Base-by-base conservation (phyloP, 1,139 yeast genomes). In the Yamadazyma oceani region DNA sequence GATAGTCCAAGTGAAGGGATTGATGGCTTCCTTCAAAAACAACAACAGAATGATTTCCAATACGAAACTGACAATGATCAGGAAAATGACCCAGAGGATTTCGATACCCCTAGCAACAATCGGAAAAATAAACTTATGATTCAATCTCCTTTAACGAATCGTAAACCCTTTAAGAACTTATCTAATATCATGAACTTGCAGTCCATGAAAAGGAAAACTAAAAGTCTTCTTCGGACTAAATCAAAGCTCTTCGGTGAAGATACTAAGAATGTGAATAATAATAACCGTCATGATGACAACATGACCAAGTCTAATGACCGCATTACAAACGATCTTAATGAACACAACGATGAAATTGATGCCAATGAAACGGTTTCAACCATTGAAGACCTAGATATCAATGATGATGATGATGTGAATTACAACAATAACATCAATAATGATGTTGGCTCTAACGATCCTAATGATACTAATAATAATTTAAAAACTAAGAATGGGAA, bases 1-100 rank as follows among this genome's bases (percentile, higher is more conserved):
- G 68, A 61, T 26, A 44, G 62, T 6, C 80, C 82, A 7, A 26
- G 43, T 12, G 41, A 36, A 5, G 34, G 35, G 21, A 32, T 49
- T 10, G 39, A 41, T 31, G 17, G 11, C 3, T 37, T 35, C 22
- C 38, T 46, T 26, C 48, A 48, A 32, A 24, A 22, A 5, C 48
- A 45, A 21, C 46, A 42, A 16, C 22, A 29, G 24, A 11, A 24
- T 16, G 39, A 33, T 3, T 36, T 25, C 27, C 12, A 21, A 8
- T 26, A 28, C 12, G 30, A 13, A 26, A 15, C 11, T 13, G 21
- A 19, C 8, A 19, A n/a, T 13, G 32, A 30, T 6, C 36, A 36
- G 5, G 36, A 38, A 14, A 23, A 34, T 12, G 37, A 31, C 14
- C 30, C 34, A 23, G 23, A 23, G 12, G 38, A 36, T 4, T 21